These are phyloP conservation scores for Hericium coralloides DNA, from an alignment of 768 basidiomycete genomes.

Conservation along the genomic window DNA sequence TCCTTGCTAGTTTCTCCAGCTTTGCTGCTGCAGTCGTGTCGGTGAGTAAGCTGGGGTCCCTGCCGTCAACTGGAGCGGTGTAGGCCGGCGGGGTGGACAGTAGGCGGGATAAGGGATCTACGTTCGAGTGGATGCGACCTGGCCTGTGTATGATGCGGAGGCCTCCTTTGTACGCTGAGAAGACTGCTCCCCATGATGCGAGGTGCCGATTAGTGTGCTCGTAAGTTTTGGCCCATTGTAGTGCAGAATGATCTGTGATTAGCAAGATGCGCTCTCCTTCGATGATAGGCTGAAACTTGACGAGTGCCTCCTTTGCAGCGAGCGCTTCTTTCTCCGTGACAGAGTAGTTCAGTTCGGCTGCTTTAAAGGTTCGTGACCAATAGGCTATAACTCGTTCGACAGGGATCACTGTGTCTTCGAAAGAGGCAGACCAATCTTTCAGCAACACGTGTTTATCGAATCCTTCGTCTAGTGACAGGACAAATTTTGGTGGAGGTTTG, in stretches of 20 bases:
- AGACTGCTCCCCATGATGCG: conserved; percentile 24
- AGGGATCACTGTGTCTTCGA: conserved; percentile 12
- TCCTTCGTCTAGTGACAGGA: neutral
- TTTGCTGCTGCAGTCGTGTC: neutral
- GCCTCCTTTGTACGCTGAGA: conserved; percentile 20
- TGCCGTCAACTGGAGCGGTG: neutral
- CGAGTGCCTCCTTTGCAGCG: conserved; percentile 27
- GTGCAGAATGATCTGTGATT: conserved; percentile 19
- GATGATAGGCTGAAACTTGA: conserved; percentile 28
- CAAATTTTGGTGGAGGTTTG: neutral
- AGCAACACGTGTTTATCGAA: neutral
- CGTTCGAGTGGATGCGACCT: conserved; percentile 26
- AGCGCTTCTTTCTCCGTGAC: conserved; percentile 32
- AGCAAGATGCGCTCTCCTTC: conserved; percentile 25
- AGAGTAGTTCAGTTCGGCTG: conserved; percentile 21
- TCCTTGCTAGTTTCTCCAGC: neutral
- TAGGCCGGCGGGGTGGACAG: neutral
- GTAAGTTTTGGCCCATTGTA: conserved; percentile 17
- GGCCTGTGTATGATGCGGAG: conserved; percentile 24
- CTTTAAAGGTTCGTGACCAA: conserved; percentile 16
- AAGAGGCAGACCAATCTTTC: neutral
- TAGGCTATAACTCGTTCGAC: conserved; percentile 16
- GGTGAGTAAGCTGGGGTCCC: neutral
- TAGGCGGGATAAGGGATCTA: conserved; percentile 19
- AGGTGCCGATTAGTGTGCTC: conserved; percentile 18